phyloP scores from a whole-genome alignment of 2,329 filamentous ascomycete genomes.

The Amauroascus niger region DNA sequence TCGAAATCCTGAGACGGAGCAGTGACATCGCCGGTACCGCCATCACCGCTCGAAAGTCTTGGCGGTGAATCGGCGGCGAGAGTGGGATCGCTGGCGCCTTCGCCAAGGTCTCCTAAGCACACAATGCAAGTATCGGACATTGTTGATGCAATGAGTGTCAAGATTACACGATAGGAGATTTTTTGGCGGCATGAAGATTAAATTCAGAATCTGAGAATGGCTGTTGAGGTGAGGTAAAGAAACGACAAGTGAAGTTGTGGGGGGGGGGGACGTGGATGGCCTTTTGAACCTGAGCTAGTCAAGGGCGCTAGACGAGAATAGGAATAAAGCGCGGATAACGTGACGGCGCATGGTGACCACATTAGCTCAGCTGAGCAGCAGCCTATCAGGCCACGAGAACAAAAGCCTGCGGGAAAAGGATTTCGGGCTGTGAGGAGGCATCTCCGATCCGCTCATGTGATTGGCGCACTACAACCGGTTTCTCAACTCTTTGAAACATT shows the following conservation, averaged over 20 bases:
- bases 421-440: not conserved
- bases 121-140: constrained; percentile 64
- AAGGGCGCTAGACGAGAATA: constrained; percentile 10
- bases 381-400: constrained; percentile 6
- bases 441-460: not conserved
- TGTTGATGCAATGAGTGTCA: constrained; percentile 26
- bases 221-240: constrained; percentile 23
- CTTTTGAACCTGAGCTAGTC: constrained; percentile 35
- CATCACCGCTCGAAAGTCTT: constrained; percentile 22
- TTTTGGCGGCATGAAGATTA: constrained; percentile 34
- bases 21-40: constrained; percentile 18
- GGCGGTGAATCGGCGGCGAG: constrained; percentile 19
- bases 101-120: constrained; percentile 59
- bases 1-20: constrained; percentile 16
- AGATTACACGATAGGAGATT: constrained; percentile 24
- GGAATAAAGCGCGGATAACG: constrained; percentile 24
- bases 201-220: constrained; percentile 19
- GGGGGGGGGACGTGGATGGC: constrained; percentile 19
- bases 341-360: constrained; percentile 22
- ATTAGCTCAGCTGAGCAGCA: constrained; percentile 6
- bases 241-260: constrained; percentile 17
- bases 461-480: not conserved
- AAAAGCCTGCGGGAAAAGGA: not conserved
- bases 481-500: not conserved
- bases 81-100: constrained; percentile 44